These are phyloP conservation scores for Acrodontium crateriforme DNA, from an alignment of 2,329 filamentous ascomycete genomes.

Conservation along the genomic window DNA sequence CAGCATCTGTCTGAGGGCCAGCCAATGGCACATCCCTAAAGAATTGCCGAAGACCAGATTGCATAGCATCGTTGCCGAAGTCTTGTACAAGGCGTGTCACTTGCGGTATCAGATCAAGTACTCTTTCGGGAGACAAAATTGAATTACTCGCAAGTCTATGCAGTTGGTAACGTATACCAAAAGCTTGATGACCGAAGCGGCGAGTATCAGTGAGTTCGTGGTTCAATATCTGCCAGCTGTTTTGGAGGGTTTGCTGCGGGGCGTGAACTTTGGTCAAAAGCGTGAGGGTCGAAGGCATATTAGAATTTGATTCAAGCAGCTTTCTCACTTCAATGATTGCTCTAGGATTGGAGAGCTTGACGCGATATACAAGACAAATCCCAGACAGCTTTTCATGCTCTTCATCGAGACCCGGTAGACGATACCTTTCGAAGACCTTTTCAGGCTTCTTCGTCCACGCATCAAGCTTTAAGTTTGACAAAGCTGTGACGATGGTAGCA, in stretches of 20 bases:
- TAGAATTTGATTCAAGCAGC: slow-evolving; percentile 13
- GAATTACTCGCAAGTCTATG: slow-evolving; percentile 50
- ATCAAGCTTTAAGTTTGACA: slow-evolving; percentile 5
- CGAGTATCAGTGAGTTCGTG: slow-evolving; percentile 18
- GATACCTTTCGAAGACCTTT: too few species aligned
- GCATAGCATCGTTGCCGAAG: slow-evolving; percentile 12
- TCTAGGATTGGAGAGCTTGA: slow-evolving; percentile 17
- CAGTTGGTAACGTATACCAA: slow-evolving; percentile 46
- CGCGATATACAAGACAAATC: slow-evolving; percentile 38
- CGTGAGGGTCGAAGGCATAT: slow-evolving; percentile 20
- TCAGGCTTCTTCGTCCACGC: slow-evolving; percentile 7
- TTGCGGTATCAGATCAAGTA: slow-evolving; percentile 32
- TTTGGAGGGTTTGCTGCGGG: slow-evolving; percentile 6
- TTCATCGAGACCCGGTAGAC: slow-evolving; percentile 24
- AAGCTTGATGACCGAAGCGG: slow-evolving; percentile 30
- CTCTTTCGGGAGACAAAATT: slow-evolving; percentile 43
- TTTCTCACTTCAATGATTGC: slow-evolving; percentile 10
- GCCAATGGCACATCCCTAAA: slow-evolving; percentile 41
- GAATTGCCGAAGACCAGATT: slow-evolving; percentile 40
- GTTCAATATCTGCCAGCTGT: slow-evolving; percentile 19
- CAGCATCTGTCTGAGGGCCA: slow-evolving; percentile 36
- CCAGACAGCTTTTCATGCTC: slow-evolving; percentile 27
- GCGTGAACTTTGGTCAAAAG: slow-evolving; percentile 8
- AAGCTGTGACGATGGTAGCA: too few species aligned
- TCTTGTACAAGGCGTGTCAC: slow-evolving; percentile 25